Base-by-base conservation (phyloP, 352 stramenopile species). In the Phytophthora tubulina region DNA sequence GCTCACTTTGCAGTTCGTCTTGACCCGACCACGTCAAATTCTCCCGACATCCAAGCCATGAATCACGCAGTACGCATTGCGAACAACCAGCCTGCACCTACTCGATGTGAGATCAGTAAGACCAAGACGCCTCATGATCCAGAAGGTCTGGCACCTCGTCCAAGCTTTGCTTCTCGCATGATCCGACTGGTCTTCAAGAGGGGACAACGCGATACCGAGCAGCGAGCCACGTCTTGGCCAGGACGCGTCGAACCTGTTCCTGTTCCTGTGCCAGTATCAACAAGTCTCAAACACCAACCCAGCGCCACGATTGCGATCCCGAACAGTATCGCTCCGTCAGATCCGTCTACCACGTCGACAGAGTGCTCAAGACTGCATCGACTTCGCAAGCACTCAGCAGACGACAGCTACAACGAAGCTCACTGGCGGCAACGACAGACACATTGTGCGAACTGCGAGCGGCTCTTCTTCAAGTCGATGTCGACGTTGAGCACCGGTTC, bases 401-500 rank as follows among this genome's bases (percentile, higher is more conserved):
- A 50, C 32, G 32, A 17, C 4, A 11, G 10, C 9, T 21, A 3
- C 39, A 56, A 7, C 39, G 27, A 56, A 35, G 61, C 41, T 11
- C 36, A 27, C 8, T 71, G 70, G 70, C 55, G 66, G 33, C 54
- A 55, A 31, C 33, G 46, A 54, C 61, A 78, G 30, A 54, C 55
- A 11, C 32, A 36, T 31, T 76, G 62, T 32, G 27, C 49, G 6
- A 77, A 77, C 58, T 76, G 70, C 21, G 35, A 68, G 13, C 51
- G 58, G 9, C 33, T 76, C n/a, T 73, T 76, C 39, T 76, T 76
- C 27, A 70, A 59, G 55, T 69, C 63, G 0, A 58, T 67, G 30
- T 77, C 70, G 27, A 50, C 30, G 30, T 39, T 76, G 32, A 54
- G 33, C 27, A 60, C 13, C 14, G 11, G 4, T 35, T 46, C 30